Evolutionary conservation across 176 grass and related monocot genomes (phyloP).

Genomic region (Saccharum officinarum): DNA sequence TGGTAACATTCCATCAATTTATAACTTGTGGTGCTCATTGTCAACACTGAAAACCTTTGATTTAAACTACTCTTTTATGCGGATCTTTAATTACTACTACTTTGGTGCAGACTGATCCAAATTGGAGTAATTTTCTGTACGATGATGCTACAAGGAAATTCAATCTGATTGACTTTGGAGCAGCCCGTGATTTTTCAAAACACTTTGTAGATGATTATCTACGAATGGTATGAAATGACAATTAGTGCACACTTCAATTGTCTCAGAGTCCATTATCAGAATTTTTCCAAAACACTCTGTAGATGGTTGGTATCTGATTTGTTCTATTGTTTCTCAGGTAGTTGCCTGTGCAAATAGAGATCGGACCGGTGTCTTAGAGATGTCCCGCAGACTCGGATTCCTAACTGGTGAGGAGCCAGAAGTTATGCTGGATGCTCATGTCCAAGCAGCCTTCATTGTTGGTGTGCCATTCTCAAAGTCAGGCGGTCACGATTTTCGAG

Average conservation of each 20-base stretch:
- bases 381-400: conserved; percentile 89
- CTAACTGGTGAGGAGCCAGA: conserved; percentile 77
- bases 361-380: conserved; percentile 64
- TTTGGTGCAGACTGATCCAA: conserved; percentile 91
- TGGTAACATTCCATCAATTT: background rate
- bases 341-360: conserved; percentile 89
- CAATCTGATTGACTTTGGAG: conserved; percentile 96
- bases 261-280: background rate
- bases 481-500: conserved; percentile 67
- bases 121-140: conserved; percentile 95
- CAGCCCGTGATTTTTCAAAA: conserved; percentile 76
- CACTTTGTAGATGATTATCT: conserved; percentile 93
- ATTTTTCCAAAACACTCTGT: background rate
- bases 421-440: conserved; percentile 92
- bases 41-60: background rate
- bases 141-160: conserved; percentile 64
- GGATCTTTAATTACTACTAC: background rate
- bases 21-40: background rate
- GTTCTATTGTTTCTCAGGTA: conserved; percentile 45
- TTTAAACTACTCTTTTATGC: background rate
- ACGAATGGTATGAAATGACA: conserved; percentile 55
- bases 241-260: background rate
- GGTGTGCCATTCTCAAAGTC: conserved; percentile 75
- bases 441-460: conserved; percentile 82
- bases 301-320: background rate